Evolutionary conservation across 164 flowering plant genomes (phyloP), one percentile per base, ranked within the genome.

Genomic region (Macadamia integrifolia): DNA sequence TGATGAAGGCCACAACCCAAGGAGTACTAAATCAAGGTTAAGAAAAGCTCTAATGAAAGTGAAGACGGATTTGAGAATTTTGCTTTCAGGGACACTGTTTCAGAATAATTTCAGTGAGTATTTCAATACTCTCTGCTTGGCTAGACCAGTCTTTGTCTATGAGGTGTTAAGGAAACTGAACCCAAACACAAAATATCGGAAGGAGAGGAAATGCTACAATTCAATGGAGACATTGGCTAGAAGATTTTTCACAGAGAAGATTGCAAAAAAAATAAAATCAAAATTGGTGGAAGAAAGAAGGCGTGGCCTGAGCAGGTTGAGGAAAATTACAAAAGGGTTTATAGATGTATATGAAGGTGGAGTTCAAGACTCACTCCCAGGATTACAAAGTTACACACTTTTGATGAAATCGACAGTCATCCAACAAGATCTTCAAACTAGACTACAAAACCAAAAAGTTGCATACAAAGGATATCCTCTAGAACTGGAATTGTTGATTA

Each of bases 1-100:
- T 48, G 99, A 92, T 60, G 99, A 95, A 80, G 99, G 98, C 52
- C 99, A 95, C 81, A 95, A 95, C 72, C 99, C 99, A 0, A 84
- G 99, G 74, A 92, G 98, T 68, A 92, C 89, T 0, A 82, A 81
- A 50, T 95, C 99, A 0, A 88, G 90, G 75, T 76, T 88, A 67
- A 79, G 99, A 77, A 92, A 88, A 71, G 86, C 67, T 11, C 61
- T 95, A 78, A 95, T 95, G 99, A 86, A 87, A 71, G 89, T 92
- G 15, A 74, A 86, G 31, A 92, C 97, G 6, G 82, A 81, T 9
- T 61, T 84, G 55, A 77, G 99, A 68, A 77, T 95, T 67, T 75
- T 95, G 76, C 92, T 95, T 10, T 92, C 99, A 1, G 98, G 98
- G 7, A 95, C 98, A 18, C 60, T 92, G 68, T 92, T 92, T 68